Evolutionary conservation across 177 flowering plant genomes (phyloP).

Genomic region (Vitis hybrid): DNA sequence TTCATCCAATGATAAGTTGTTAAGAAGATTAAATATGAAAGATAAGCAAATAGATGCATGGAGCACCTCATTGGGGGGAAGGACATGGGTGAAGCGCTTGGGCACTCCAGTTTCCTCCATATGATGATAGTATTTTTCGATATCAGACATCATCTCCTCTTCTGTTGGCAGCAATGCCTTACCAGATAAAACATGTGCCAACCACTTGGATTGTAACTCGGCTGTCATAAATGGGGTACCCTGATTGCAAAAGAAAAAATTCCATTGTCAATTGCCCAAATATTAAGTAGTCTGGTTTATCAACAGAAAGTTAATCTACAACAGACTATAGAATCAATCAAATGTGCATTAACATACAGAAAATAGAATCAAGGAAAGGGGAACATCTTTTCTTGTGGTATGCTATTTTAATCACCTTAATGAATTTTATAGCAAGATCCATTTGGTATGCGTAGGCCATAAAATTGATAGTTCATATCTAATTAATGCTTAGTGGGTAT

Average conservation of each 20-base stretch:
- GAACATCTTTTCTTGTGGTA: too few relatives aligned
- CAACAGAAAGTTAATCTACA: neutral
- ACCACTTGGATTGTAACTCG: constrained; percentile 48
- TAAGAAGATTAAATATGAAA: neutral
- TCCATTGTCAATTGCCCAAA: neutral
- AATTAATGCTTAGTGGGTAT: too few relatives aligned
- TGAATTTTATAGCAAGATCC: too few relatives aligned
- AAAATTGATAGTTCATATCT: too few relatives aligned
- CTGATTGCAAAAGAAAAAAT: constrained; percentile 3
- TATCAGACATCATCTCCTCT: constrained; percentile 39
- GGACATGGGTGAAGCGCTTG: constrained; percentile 33
- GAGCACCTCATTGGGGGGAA: constrained; percentile 8
- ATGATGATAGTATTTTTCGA: constrained; percentile 22
- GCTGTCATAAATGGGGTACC: too few relatives aligned
- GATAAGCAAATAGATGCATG: neutral
- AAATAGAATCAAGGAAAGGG: too few relatives aligned
- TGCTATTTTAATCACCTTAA: too few relatives aligned
- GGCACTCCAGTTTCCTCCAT: constrained; percentile 30
- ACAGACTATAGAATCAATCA: too few relatives aligned
- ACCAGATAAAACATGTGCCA: constrained; percentile 45
- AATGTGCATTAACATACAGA: too few relatives aligned
- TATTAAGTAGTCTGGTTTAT: neutral
- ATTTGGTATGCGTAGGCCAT: too few relatives aligned
- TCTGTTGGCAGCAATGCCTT: constrained; percentile 32
- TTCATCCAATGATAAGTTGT: neutral